Base-by-base conservation (phyloP, 2,329 filamentous ascomycete genomes). In the Colletotrichum tabaci region DNA sequence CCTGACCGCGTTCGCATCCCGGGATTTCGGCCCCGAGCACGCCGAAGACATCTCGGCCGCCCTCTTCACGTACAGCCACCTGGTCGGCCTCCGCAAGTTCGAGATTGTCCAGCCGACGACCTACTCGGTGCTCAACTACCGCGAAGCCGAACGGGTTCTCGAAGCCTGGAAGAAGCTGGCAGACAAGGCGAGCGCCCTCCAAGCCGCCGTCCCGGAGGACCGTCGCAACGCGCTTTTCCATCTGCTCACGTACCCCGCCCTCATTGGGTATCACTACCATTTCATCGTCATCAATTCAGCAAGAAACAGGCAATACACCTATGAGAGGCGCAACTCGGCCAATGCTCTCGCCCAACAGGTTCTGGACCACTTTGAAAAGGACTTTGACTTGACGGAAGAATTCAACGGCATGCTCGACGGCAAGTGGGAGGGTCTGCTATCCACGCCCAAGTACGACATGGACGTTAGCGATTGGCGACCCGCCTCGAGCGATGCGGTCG, bases 51-150 rank as follows among this genome's bases (percentile, higher is more conserved):
- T 88, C 40, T 85, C 86, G 0, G 81, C 83, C 1, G 80, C 91
- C 30, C 81, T 91, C 71, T 83, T 87, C 64, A 84, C 83, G 56
- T 92, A 91, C 76, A 84, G 84, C 44, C 72, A 74, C 23, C 74
- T 76, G 16, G 57, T 75, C 16, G 87, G 87, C 61, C 84, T 85
- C 77, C 85, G 90, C 69, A 92, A 91, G 79, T 92, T 87, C 74
- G 90, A 93, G 80, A 84, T 90, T 13, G 81, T 92, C 4, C 88
- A 90, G 74, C 84, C 88, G 0, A 82, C 82, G 18, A 89, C 86
- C 3, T 92, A 89, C 80, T 90, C 86, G 56, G 79, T 91, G 2
- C 83, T 91, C 77, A 89, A 92, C 82, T 92, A 92, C 78, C 85
- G 89, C 74, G 90, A 93, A 81, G 90, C 88, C 1, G 88, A 91